phyloP scores from a whole-genome alignment of 768 basidiomycete genomes.

The Auricularia cornea region DNA sequence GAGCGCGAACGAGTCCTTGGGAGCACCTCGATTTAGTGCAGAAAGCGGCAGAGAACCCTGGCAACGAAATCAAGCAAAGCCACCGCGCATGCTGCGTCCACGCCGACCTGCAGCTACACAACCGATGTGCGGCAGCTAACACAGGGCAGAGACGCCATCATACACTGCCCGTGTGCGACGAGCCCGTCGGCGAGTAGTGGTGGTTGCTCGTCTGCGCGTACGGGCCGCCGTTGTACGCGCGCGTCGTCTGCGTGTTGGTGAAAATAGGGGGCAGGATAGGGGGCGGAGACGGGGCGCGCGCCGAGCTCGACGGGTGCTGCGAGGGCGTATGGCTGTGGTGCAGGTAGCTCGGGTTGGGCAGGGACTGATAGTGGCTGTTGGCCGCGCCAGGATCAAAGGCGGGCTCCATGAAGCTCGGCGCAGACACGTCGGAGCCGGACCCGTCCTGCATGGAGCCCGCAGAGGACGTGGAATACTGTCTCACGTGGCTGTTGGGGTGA shows the following conservation, averaged over 20 bases:
- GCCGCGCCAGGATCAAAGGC: neutral
- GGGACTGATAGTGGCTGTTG: neutral
- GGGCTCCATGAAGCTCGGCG: conserved; percentile 1
- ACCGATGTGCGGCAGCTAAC: too few relatives aligned
- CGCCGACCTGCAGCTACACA: too few relatives aligned
- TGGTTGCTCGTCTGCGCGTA: neutral
- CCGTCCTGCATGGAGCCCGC: neutral
- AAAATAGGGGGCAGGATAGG: neutral
- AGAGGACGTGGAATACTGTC: neutral
- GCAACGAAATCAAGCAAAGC: too few relatives aligned
- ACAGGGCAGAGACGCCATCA: too few relatives aligned
- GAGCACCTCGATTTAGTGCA: too few relatives aligned
- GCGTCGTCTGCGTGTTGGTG: neutral
- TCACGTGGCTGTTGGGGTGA: neutral
- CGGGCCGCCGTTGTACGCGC: neutral
- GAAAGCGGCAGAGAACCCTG: too few relatives aligned
- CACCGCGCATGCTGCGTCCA: too few relatives aligned
- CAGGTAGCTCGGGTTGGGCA: neutral
- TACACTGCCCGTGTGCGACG: too few relatives aligned
- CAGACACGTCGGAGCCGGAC: neutral
- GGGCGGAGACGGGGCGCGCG: neutral
- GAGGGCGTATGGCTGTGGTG: neutral
- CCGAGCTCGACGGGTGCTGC: neutral
- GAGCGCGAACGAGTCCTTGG: too few relatives aligned
- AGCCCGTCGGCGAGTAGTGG: neutral